phyloP scores from a whole-genome alignment of 371 early-diverging fungal species.

The Dichotomocladium elegans region DNA sequence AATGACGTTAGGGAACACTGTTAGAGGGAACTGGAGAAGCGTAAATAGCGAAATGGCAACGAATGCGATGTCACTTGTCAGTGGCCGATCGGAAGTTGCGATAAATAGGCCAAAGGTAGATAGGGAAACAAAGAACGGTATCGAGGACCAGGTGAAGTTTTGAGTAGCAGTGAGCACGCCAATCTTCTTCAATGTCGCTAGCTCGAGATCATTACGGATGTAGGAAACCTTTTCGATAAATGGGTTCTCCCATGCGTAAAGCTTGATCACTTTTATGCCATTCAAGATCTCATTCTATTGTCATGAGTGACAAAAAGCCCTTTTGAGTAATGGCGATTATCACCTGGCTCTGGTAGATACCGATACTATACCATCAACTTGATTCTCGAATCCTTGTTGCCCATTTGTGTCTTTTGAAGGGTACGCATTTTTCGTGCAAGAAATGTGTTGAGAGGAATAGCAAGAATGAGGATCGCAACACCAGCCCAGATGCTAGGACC shows the following conservation, averaged over 20 bases:
- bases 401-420: slow-evolving; percentile 85
- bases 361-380: slow-evolving; percentile 78
- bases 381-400: slow-evolving; percentile 85
- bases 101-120: slow-evolving; percentile 80
- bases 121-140: slow-evolving; percentile 88
- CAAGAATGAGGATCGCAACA: slow-evolving; percentile 76
- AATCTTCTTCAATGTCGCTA: slow-evolving; percentile 75
- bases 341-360: no score
- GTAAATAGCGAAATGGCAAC: slow-evolving; percentile 91
- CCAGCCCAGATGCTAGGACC: slow-evolving; percentile 88
- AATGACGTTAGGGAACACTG: slow-evolving; percentile 59
- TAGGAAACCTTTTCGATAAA: slow-evolving; percentile 61
- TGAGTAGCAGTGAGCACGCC: slow-evolving; percentile 61
- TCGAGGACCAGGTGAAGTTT: slow-evolving; percentile 68
- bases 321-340: no score
- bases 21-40: slow-evolving; percentile 88
- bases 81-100: slow-evolving; percentile 49
- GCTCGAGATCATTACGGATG: slow-evolving; percentile 73
- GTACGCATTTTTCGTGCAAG: slow-evolving; percentile 62
- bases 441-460: slow-evolving; percentile 69
- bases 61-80: slow-evolving; percentile 80
- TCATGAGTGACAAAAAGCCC: no score
- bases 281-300: slow-evolving; percentile 81
- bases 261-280: slow-evolving; percentile 91
- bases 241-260: slow-evolving; percentile 76